Evolutionary conservation across 345 rosid genomes (phyloP), one percentile per base, ranked within the genome.

Genomic region (Populus deltoides): DNA sequence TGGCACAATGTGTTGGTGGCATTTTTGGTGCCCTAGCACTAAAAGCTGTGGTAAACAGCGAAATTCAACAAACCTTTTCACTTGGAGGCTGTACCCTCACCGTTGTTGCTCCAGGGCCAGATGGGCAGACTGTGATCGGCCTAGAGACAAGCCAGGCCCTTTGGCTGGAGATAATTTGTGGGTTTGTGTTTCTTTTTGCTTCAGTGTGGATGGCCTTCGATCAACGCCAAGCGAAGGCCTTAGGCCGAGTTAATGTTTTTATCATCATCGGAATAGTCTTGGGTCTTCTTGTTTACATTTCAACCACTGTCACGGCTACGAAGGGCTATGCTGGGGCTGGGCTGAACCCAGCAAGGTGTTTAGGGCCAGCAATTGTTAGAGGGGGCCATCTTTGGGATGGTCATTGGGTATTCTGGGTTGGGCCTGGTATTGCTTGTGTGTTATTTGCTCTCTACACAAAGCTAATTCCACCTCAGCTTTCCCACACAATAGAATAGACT

Each of bases 291-390:
- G 87, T 87, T 43, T 87, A 83, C 70, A 59, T 86, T n/a, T 87
- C 90, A 2, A 83, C 87, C 0, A 78, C 86, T 0, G 86, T 86
- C 20, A 89, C 90, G 0, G 81, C 86, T 8, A 72, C 73, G 2
- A 80, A 81, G 72, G 87, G 87, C 2, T 89, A 87, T 49, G 82
- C 83, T 0, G 92, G 92, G 2, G 90, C 81, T n/a, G 89, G 88
- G 81, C 55, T 87, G 75, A 89, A 86, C 66, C 90, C 89, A 0
- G 88, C 89, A 2, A 86, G 89, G 35, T 87, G 88, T 74, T 70
- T 89, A 57, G 90, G 89, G 38, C 88, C 89, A 0, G 84, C 81
- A 9, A 3, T 82, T 13, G 72, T 78, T 38, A 70, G 84, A 82
- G 81, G 84, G 6, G 76, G 81, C 0, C 76, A 77, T 36, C 61